Conservation (phyloP, 257 asterid species). For the Solanum sparsipilum region DNA sequence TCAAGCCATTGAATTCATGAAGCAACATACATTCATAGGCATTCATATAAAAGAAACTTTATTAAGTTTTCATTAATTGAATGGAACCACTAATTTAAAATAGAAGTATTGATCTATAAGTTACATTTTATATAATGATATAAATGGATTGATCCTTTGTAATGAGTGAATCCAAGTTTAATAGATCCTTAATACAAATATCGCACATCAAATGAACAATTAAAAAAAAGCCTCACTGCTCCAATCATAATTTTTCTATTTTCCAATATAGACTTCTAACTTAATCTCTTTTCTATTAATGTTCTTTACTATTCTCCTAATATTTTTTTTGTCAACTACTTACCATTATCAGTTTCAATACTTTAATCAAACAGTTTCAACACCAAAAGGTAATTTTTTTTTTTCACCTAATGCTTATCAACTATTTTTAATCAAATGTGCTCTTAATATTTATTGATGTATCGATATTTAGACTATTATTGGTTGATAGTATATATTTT, state of each 20-base stretch:
- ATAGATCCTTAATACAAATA: neutral
- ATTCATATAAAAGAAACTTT: neutral
- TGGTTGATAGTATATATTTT: neutral
- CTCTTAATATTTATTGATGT: neutral
- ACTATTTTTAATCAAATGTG: neutral
- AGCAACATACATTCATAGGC: neutral
- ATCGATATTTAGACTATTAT: neutral
- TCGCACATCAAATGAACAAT: neutral
- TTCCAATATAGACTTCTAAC: neutral
- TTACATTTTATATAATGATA: neutral
- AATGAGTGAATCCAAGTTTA: neutral
- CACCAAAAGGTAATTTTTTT: neutral
- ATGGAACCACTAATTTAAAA: no score
- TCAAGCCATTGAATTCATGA: neutral
- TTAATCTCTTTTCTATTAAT: neutral
- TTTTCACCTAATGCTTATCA: neutral
- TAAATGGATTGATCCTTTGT: neutral
- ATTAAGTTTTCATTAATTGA: neutral
- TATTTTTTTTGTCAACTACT: neutral
- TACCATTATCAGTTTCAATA: neutral
- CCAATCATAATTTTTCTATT: neutral
- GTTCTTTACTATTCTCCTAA: neutral
- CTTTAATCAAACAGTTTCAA: neutral
- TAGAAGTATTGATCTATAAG: neutral
- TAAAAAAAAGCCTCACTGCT: neutral